Evolutionary conservation across 1,284 basidiomycete species (phyloP), one percentile per base, ranked within the genome.

Genomic region (Ustilago nuda): DNA sequence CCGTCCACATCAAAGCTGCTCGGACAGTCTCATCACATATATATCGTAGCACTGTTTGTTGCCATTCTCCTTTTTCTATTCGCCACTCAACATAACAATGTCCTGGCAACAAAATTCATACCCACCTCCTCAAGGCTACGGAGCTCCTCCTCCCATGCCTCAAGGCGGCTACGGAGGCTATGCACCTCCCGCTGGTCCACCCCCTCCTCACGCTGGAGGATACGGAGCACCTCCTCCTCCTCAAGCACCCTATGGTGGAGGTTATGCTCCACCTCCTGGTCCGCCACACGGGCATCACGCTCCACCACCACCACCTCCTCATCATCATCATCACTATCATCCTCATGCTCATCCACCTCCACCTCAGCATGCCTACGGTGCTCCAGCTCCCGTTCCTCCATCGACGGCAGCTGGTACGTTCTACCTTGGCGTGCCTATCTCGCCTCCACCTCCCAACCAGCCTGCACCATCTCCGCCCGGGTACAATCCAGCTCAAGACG

Each of bases 391-490:
- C 11, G 61, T 70, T 30, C 50, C 72, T 33, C 63, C 69, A 27
- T 33, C 59, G 30, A 13, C 67, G 39, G 53, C 23, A 12, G 51
- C 67, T 5, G 68, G 65, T 4, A 68, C 66, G 35, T 76, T 60
- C 50, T 85, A 85, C 62, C 76, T 83, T 15, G 81, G 82, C 30
- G 67, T 78, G 3, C 67, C 77, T 7, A 63, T 85, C 8, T 82
- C 82, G 17, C 76, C 83, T 17, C 79, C 83, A 9, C 77, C 81
- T 56, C 82, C 82, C 56, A 64, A 71, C 51, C 67, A 70, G 61
- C 76, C 83, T 7, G 68, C 76, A 2, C 66, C 73, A 8, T 76
- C 81, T 19, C 76, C 82, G 39, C 66, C 72, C 33, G 82, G 82
- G 23, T 84, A 82, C 68, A 78, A 85, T 51, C 66, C 79, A n/a